A percentile compares a stretch with the other conserved stretches of the same genome.
Conservation (phyloP, 768 basidiomycete genomes). For the Collybia sordida region DNA sequence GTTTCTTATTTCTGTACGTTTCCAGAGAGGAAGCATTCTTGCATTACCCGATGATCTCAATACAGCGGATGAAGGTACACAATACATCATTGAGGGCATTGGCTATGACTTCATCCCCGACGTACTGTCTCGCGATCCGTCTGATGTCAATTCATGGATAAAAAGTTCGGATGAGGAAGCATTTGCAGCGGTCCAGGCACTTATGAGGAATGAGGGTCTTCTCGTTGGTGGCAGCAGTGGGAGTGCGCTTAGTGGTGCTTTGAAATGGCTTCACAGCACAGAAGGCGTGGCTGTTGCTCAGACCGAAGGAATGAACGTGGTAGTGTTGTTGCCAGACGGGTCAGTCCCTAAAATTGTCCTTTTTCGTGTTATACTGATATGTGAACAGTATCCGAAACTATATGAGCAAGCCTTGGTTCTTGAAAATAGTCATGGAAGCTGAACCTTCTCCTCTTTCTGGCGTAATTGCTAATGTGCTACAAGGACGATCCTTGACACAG, state of each 20-base stretch:
- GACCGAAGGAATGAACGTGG: slow-evolving; percentile 79
- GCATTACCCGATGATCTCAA: slow-evolving; percentile 72
- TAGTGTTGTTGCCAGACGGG: slow-evolving; percentile 90
- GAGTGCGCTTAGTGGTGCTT: slow-evolving; percentile 74
- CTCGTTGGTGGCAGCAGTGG: slow-evolving; percentile 95
- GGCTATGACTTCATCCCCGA: slow-evolving; percentile 93
- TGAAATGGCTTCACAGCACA: slow-evolving; percentile 74
- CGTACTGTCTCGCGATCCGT: slow-evolving; percentile 67
- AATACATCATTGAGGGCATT: slow-evolving; percentile 92
- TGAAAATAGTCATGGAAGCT: slow-evolving; percentile 59
- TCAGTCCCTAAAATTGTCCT: slow-evolving; percentile 34
- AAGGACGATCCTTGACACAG: not conserved
- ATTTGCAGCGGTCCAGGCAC: slow-evolving; percentile 66
- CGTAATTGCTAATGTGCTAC: slow-evolving; percentile 39
- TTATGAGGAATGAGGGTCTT: slow-evolving; percentile 86
- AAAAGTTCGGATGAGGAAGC: slow-evolving; percentile 84
- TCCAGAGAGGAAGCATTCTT: slow-evolving; percentile 86
- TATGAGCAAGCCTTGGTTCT: slow-evolving; percentile 93
- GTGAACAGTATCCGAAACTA: slow-evolving; percentile 80
- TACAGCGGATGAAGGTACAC: slow-evolving; percentile 40
- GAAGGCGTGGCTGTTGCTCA: slow-evolving; percentile 64
- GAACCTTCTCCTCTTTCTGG: slow-evolving; percentile 55
- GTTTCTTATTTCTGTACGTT: slow-evolving; percentile 7
- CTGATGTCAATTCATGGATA: slow-evolving; percentile 74
- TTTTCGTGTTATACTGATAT: not conserved